Conservation (phyloP, 2,329 filamentous ascomycete genomes). For the Cladosporium sp. region DNA sequence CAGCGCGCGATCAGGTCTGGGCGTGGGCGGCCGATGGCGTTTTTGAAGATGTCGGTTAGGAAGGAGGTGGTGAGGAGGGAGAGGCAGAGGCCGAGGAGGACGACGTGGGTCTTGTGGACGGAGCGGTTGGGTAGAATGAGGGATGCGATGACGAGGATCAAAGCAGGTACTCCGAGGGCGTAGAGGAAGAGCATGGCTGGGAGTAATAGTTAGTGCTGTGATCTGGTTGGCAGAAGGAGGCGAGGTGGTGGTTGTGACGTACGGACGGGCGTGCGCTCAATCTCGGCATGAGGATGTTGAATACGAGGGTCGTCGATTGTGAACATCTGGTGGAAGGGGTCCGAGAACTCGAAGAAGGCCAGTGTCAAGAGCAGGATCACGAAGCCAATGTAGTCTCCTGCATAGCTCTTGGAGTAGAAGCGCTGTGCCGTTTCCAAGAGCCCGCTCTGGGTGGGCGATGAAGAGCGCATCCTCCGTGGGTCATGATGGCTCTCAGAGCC, state of each 20-base stretch:
- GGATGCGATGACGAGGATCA: conserved; percentile 67
- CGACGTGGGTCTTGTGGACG: conserved; percentile 80
- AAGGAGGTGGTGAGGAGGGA: conserved; percentile 73
- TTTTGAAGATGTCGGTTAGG: conserved; percentile 89
- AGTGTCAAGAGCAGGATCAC: conserved; percentile 68
- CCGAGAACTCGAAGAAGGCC: conserved; percentile 63
- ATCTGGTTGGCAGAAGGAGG: not conserved
- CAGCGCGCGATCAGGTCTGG: conserved; percentile 90
- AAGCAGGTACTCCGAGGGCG: conserved; percentile 70
- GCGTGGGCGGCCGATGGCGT: conserved; percentile 77
- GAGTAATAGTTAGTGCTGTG: not conserved
- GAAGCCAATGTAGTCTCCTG: conserved; percentile 84
- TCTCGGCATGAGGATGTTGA: conserved; percentile 79
- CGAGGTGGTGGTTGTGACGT: conserved; percentile 40
- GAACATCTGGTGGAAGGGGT: conserved; percentile 95
- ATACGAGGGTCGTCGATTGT: conserved; percentile 81
- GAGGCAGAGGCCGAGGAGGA: conserved; percentile 69
- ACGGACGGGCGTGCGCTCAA: conserved; percentile 81
- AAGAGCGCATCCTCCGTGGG: conserved; percentile 17
- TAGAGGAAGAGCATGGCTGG: conserved; percentile 76
- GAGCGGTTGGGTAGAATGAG: conserved; percentile 59
- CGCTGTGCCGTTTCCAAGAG: conserved; percentile 29
- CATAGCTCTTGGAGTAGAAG: conserved; percentile 70
- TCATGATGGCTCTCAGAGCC: conserved; percentile 22
- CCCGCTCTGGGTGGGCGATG: conserved; percentile 18